Evolutionary conservation across 2,329 filamentous ascomycete genomes (phyloP), one percentile per base, ranked within the genome.

Genomic region (Stemphylium beticola): DNA sequence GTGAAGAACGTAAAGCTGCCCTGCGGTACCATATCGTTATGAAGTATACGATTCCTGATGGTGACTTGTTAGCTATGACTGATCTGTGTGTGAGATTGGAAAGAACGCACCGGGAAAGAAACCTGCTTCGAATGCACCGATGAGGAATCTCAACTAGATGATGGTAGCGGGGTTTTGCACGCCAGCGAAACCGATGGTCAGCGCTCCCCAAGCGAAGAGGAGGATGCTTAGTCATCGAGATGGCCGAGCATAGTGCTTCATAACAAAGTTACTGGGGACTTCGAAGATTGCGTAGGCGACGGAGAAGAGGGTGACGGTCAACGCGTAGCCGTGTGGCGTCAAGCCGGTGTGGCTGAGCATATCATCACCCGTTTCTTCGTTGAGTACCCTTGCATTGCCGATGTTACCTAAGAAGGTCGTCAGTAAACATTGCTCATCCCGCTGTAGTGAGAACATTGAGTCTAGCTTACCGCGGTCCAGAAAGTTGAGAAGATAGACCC

Each of bases 321-420:
- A 90, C 66, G 88, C 79, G 68, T 81, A 79, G 48, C 82, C 78
- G 22, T 37, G 41, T 14, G 49, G 32, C 2, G 82, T 83, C 82
- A 89, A 88, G 60, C 79, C 61, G 4, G 85, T 86, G 66, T 85
- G 82, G 12, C 79, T 78, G 41, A 88, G 81, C 62, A 90, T 80
- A 74, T 88, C 85, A 69, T 89, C 77, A 36, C 79, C 69, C 0
- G 82, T 82, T 9, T 82, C 78, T 17, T 81, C 75, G 67, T 90
- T 89, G 57, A 89, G 78, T 38, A 88, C 84, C 68, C 84, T 86
- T 38, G 86, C 72, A 96, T 82, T 18, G 95, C 89, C 90, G 20
- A 41, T 49, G 15, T 49, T 49, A 20, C 46, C 46, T 49, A 4
- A 17, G 9, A 20, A 20, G 17, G 1, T 24, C 6, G 10, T 31